A percentile compares a stretch with the other conserved stretches of the same genome.
Evolutionary conservation across 2,329 filamentous ascomycete species (phyloP).

Genomic region (Fusarium coffeatum): DNA sequence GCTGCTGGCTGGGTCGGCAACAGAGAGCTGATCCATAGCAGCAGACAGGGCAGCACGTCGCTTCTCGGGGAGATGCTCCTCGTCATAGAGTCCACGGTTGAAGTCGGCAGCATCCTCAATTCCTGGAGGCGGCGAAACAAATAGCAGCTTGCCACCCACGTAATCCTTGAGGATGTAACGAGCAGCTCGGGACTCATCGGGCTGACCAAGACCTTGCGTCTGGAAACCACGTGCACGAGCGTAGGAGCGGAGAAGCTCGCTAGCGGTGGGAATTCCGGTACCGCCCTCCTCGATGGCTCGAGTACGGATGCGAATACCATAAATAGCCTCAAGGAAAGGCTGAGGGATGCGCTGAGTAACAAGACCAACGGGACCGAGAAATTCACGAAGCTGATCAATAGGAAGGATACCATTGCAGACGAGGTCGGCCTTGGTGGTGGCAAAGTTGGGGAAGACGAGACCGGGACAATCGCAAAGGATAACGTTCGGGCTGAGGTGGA

Average conservation of each 20-base stretch:
- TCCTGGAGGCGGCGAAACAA: slow-evolving; percentile 85
- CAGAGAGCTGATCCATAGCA: slow-evolving; percentile 60
- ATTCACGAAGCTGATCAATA: slow-evolving; percentile 96
- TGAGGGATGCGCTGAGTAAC: slow-evolving; percentile 89
- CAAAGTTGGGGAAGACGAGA: slow-evolving; percentile 98
- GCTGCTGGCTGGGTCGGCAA: slow-evolving; percentile 49
- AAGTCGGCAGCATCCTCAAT: slow-evolving; percentile 80
- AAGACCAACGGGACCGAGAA: slow-evolving; percentile 84
- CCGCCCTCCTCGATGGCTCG: slow-evolving; percentile 91
- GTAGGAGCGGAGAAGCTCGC: slow-evolving; percentile 87
- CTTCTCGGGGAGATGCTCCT: slow-evolving; percentile 83
- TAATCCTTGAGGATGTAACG: slow-evolving; percentile 95
- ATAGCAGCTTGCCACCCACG: slow-evolving; percentile 94
- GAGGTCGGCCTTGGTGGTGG: slow-evolving; percentile 93
- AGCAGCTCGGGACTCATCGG: slow-evolving; percentile 92
- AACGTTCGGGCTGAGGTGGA: slow-evolving; percentile 89
- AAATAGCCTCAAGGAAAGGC: slow-evolving; percentile 88
- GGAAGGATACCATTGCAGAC: slow-evolving; percentile 95
- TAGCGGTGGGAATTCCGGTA: slow-evolving; percentile 84
- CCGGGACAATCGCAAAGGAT: slow-evolving; percentile 97
- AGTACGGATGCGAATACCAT: slow-evolving; percentile 88
- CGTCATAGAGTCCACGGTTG: slow-evolving; percentile 90
- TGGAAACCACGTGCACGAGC: slow-evolving; percentile 90
- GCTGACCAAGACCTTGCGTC: slow-evolving; percentile 88
- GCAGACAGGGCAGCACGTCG: slow-evolving; percentile 73